These are phyloP conservation scores for Talaromyces thailandensis DNA, from an alignment of 495 filamentous ascomycete species.

Conservation along the genomic window DNA sequence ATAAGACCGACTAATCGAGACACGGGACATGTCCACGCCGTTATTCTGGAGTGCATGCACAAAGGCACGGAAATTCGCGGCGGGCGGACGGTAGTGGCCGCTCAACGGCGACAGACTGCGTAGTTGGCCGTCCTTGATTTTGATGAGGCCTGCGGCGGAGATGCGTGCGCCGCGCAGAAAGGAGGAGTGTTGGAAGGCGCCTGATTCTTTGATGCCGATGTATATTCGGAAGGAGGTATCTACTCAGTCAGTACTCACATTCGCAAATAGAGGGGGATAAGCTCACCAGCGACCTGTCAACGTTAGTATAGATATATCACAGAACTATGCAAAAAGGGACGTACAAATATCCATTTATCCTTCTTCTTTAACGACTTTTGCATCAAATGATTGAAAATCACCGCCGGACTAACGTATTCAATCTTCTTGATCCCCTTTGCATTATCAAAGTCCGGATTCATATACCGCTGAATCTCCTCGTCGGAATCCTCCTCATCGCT, in stretches of 20 bases:
- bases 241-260: constrained; percentile 24
- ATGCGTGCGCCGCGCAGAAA: constrained; percentile 80
- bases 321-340: constrained; percentile 4
- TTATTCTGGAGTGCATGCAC: constrained; percentile 59
- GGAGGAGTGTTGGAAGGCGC: constrained; percentile 82
- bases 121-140: constrained; percentile 70
- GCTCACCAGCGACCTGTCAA: constrained; percentile 21
- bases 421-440: constrained; percentile 54
- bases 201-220: constrained; percentile 82
- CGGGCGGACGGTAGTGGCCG: constrained; percentile 82
- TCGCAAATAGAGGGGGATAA: neutral
- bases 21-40: constrained; percentile 69
- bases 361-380: constrained; percentile 63
- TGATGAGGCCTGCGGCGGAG: constrained; percentile 75
- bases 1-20: constrained; percentile 73
- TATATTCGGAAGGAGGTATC: constrained; percentile 84
- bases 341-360: constrained; percentile 83
- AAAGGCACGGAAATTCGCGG: constrained; percentile 72
- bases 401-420: constrained; percentile 56
- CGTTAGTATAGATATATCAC: neutral
- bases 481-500: constrained; percentile 9
- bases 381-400: constrained; percentile 62
- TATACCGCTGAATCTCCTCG: constrained; percentile 40
- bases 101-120: constrained; percentile 43
- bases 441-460: constrained; percentile 42